Conservation (phyloP, 495 filamentous ascomycete species). For the Talaromyces stipitatus region DNA sequence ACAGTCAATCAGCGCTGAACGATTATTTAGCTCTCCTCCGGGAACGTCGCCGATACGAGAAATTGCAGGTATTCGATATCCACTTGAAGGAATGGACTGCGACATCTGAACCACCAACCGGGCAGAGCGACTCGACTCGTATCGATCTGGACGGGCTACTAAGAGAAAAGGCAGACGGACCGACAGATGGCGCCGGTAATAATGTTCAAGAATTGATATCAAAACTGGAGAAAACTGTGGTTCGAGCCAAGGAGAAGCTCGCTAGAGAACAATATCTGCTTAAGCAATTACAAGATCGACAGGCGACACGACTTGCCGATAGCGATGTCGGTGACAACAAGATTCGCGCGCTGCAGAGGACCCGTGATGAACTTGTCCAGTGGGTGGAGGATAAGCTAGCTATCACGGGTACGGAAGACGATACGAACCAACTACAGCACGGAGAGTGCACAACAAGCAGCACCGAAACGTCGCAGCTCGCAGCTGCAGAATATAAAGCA, state of each 20-base stretch:
- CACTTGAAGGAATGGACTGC: slow-evolving; percentile 29
- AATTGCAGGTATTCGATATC: slow-evolving; percentile 46
- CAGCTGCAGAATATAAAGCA: slow-evolving; percentile 32
- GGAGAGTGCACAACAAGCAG: slow-evolving; percentile 27
- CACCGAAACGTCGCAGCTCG: slow-evolving; percentile 23
- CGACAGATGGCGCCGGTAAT: slow-evolving; percentile 17
- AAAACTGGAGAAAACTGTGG: slow-evolving; percentile 56
- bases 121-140: slow-evolving; percentile 33
- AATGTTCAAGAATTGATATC: slow-evolving; percentile 43
- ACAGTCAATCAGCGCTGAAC: slow-evolving; percentile 26
- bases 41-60: slow-evolving; percentile 45
- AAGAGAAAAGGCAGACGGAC: slow-evolving; percentile 5
- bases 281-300: slow-evolving; percentile 42
- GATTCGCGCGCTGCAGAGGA: slow-evolving; percentile 38
- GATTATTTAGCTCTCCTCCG: slow-evolving; percentile 48
- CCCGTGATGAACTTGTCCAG: slow-evolving; percentile 56
- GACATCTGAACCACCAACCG: slow-evolving; percentile 20
- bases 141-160: slow-evolving; percentile 29
- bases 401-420: slow-evolving; percentile 32
- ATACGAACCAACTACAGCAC: slow-evolving; percentile 29
- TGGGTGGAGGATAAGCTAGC: slow-evolving; percentile 66
- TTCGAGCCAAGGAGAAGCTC: slow-evolving; percentile 54
- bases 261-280: slow-evolving; percentile 55
- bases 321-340: slow-evolving; percentile 27
- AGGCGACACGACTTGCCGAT: slow-evolving; percentile 7